Conservation (phyloP, 2,329 filamentous ascomycete species). For the Metarhizium humberi region DNA sequence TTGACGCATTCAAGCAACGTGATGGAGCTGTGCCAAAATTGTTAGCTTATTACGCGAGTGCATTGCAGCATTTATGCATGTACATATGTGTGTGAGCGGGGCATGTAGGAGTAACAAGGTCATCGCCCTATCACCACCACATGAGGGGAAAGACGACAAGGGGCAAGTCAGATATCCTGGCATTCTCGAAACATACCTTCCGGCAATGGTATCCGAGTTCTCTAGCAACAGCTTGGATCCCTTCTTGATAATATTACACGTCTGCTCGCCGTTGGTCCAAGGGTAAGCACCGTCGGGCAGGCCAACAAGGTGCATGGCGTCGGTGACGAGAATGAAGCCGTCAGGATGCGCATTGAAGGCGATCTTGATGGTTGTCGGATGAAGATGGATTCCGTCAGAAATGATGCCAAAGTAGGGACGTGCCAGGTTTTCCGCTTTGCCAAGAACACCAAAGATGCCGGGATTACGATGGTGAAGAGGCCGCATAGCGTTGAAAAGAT, state of each 20-base stretch:
- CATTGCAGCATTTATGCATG: too few relatives aligned
- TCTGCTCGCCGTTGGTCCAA: constrained; percentile 66
- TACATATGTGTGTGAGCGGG: not conserved
- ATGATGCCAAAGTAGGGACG: constrained; percentile 84
- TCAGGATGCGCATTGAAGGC: constrained; percentile 78
- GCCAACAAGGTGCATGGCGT: constrained; percentile 83
- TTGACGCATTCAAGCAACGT: constrained; percentile 74
- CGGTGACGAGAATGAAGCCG: constrained; percentile 82
- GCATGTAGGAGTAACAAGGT: not conserved
- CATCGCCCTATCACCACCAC: not conserved
- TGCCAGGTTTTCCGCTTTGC: constrained; percentile 46
- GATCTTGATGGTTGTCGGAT: constrained; percentile 81
- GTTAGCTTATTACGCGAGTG: constrained; percentile 3
- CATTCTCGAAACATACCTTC: constrained; percentile 42
- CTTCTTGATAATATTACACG: constrained; percentile 55
- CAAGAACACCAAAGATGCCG: constrained; percentile 79
- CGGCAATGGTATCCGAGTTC: constrained; percentile 70
- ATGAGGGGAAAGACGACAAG: too few relatives aligned
- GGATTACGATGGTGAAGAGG: constrained; percentile 87
- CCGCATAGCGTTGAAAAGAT: constrained; percentile 90
- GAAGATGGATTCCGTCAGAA: constrained; percentile 81
- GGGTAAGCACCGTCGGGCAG: constrained; percentile 76
- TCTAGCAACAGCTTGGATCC: constrained; percentile 67
- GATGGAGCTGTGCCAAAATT: constrained; percentile 41
- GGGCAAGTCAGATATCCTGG: too few relatives aligned